Evolutionary conservation across 768 basidiomycete genomes (phyloP), one percentile per base, ranked within the genome.

Genomic region (Mycena maculata): DNA sequence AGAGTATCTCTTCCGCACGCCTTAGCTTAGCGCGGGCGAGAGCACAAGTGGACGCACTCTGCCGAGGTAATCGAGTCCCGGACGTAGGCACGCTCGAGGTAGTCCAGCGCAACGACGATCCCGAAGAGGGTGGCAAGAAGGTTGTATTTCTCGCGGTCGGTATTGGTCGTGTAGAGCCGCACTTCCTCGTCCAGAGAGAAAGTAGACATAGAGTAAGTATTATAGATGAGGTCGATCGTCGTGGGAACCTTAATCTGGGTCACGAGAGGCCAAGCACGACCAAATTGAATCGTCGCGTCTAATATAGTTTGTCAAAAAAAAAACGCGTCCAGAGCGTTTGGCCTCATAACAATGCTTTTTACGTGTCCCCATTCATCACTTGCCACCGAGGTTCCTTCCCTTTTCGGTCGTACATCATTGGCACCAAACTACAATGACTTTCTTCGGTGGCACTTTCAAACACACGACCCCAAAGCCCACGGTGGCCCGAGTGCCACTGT

Each of bases 81-180:
- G 42, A 99, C 92, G 78, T 97, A 99, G 1, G 96, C 97, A 44
- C 95, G 86, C 77, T 99, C 97, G 25, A 98, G 90, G 76, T 96
- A 98, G 73, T 99, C 96, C 13, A 99, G 83, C 3, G 92, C 88
- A 49, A 96, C 92, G 63, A 98, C 88, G 73, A 99, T 93, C 10
- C 94, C 93, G 73, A 92, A 99, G 8, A 99, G 83, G 5, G 95
- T 99, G 0, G 94, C 92, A 20, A 96, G 84, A 13, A 92, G 90
- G 74, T 92, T 95, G 73, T 91, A 92, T 74, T 90, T 90, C 76
- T 98, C 98, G 54, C 97, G 84, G 74, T 98, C 95, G 9, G 92
- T 85, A 74, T 97, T 97, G 30, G 88, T 94, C 16, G 86, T 89
- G 82, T 94, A 94, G 15, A 98, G 83, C 36, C 96, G 87, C 10